Percentiles rank a stretch among this genome's conserved stretches.
phyloP scores from a whole-genome alignment of 345 rosid genomes.

The Aegle marmelos region DNA sequence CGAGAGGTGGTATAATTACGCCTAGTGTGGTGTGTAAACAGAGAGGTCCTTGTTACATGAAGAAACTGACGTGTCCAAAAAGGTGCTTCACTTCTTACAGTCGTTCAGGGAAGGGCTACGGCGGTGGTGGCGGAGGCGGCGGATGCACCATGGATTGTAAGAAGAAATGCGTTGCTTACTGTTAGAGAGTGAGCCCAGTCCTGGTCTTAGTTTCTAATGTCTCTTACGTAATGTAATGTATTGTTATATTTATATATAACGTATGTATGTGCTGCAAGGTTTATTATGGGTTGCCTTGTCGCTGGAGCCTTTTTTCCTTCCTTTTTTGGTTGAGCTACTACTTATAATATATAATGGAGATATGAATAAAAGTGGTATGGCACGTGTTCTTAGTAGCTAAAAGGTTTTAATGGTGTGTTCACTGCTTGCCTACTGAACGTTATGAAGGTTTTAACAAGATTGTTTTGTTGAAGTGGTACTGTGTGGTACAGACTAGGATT shows the following conservation, averaged over 20 bases:
- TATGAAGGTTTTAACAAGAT: neutral
- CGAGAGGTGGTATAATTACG: slow-evolving; percentile 57
- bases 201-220: neutral
- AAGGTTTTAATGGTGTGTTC: neutral
- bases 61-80: slow-evolving; percentile 87
- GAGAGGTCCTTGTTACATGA: slow-evolving; percentile 75
- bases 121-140: slow-evolving; percentile 92
- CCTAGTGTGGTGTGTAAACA: slow-evolving; percentile 69
- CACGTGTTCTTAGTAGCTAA: neutral
- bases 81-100: slow-evolving; percentile 89
- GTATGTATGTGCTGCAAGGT: neutral
- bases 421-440: neutral
- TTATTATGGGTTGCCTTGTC: neutral
- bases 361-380: neutral
- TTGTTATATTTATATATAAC: neutral
- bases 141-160: slow-evolving; percentile 95
- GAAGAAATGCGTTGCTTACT: slow-evolving; percentile 89
- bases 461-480: neutral
- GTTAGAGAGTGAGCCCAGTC: slow-evolving; percentile 24
- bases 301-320: neutral
- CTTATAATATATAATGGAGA: neutral
- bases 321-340: neutral
- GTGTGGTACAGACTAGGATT: neutral
- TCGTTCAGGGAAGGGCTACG: slow-evolving; percentile 89
- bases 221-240: neutral